Conservation (phyloP, 352 stramenopile genomes). For the Phytopythium delawarense region DNA sequence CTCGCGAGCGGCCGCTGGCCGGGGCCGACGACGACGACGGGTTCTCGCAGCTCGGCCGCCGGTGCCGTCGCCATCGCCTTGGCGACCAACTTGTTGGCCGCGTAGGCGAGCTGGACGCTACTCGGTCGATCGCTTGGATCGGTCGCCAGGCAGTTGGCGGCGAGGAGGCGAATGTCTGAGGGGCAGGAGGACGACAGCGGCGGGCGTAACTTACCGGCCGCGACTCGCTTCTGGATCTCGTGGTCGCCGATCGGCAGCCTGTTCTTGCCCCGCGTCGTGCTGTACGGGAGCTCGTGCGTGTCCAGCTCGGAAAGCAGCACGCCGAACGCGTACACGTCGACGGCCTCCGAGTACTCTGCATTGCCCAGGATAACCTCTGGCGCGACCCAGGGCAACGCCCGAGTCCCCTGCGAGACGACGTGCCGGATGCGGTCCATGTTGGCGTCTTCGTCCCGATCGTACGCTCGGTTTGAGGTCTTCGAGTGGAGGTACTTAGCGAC, state of each 20-base stretch:
- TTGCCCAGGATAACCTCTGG: conserved; percentile 18
- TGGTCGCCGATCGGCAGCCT: conserved; percentile 12
- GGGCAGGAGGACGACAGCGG: conserved; percentile 26
- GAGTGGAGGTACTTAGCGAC: conserved; percentile 16
- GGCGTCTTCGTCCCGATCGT: conserved; percentile 4
- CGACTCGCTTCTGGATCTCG: conserved; percentile 24
- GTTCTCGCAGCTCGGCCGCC: conserved; percentile 1
- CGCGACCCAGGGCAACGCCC: conserved; percentile 15
- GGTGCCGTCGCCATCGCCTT: neutral
- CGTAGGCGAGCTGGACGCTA: conserved; percentile 16
- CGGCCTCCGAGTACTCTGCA: conserved; percentile 15
- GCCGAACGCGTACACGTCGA: conserved; percentile 23
- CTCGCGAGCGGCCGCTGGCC: neutral
- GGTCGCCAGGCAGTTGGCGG: conserved; percentile 25
- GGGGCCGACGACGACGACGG: neutral
- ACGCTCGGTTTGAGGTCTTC: neutral
- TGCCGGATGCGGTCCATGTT: conserved; percentile 18
- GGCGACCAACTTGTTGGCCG: conserved; percentile 13
- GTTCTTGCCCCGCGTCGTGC: conserved; percentile 6
- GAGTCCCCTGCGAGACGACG: conserved; percentile 11
- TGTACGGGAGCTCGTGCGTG: conserved; percentile 19
- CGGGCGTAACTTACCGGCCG: conserved; percentile 22
- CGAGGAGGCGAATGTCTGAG: conserved; percentile 20
- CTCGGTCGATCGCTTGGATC: conserved; percentile 25
- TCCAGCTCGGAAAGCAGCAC: conserved; percentile 19